Conservation (phyloP, 2,329 filamentous ascomycete species). For the Colletotrichum sp. region DNA sequence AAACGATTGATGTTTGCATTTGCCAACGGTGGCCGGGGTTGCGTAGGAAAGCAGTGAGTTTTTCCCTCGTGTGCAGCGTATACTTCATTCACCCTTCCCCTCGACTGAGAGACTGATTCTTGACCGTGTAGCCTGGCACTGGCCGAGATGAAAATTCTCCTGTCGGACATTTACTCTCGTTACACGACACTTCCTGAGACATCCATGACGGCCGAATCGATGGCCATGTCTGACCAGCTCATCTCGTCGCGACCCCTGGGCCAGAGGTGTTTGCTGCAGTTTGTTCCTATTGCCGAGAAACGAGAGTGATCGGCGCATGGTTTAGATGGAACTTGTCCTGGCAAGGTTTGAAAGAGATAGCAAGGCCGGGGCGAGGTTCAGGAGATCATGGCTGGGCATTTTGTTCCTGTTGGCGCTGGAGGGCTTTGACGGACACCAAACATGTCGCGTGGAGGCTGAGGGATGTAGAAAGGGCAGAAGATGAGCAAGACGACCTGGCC, state of each 20-base stretch:
- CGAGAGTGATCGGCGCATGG: neutral
- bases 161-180: conserved; percentile 65
- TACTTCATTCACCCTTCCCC: neutral
- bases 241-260: conserved; percentile 69
- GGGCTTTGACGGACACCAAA: neutral
- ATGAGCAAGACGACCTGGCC: neutral
- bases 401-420: neutral
- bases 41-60: conserved; percentile 69
- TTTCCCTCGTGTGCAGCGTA: neutral
- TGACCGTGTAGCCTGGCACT: conserved; percentile 56
- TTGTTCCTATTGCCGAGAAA: conserved; percentile 37
- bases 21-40: conserved; percentile 68
- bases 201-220: conserved; percentile 58
- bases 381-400: neutral
- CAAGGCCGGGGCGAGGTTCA: neutral
- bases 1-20: conserved; percentile 70
- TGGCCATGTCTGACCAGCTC: conserved; percentile 71
- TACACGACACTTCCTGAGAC: conserved; percentile 61
- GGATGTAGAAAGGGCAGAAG: neutral
- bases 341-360: neutral
- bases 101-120: neutral
- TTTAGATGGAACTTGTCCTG: neutral
- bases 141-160: conserved; percentile 71
- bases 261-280: conserved; percentile 62
- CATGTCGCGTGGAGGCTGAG: neutral